Conservation (phyloP, 2,329 filamentous ascomycete genomes). For the Aspergillus sp. region DNA sequence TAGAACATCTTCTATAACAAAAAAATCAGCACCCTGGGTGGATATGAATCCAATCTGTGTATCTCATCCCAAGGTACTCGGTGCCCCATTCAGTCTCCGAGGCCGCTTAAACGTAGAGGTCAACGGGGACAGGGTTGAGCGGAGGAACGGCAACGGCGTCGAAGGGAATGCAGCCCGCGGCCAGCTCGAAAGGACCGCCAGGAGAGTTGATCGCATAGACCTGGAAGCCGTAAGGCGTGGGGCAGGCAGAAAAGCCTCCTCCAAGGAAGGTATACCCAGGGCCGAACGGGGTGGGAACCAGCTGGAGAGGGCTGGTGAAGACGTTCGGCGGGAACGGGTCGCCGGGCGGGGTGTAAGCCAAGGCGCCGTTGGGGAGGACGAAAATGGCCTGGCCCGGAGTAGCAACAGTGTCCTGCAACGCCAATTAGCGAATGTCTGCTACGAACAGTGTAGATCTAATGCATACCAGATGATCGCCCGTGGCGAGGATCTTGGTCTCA, state of each 20-base stretch:
- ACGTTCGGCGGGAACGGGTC: neutral
- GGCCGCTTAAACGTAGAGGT: neutral
- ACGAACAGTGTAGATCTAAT: no score
- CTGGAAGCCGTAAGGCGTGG: slow-evolving; percentile 31
- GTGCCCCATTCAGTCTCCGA: neutral
- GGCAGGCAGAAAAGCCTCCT: neutral
- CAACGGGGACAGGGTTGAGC: neutral
- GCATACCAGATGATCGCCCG: neutral
- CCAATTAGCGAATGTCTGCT: neutral
- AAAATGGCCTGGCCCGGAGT: neutral
- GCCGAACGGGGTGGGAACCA: neutral
- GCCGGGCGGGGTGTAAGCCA: neutral
- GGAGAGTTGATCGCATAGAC: slow-evolving; percentile 35
- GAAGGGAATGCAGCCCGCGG: neutral
- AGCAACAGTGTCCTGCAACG: neutral
- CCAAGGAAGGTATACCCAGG: neutral
- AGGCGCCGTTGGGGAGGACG: neutral
- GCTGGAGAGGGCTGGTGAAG: neutral
- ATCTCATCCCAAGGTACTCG: neutral
- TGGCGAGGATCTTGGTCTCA: neutral
- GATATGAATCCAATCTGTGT: neutral
- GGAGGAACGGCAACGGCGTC: neutral
- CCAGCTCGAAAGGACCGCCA: neutral
- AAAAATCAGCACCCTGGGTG: neutral
- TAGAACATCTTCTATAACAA: neutral